Evolutionary conservation across 2,329 filamentous ascomycete species (phyloP).

Genomic region (Epichloe glyceriae): DNA sequence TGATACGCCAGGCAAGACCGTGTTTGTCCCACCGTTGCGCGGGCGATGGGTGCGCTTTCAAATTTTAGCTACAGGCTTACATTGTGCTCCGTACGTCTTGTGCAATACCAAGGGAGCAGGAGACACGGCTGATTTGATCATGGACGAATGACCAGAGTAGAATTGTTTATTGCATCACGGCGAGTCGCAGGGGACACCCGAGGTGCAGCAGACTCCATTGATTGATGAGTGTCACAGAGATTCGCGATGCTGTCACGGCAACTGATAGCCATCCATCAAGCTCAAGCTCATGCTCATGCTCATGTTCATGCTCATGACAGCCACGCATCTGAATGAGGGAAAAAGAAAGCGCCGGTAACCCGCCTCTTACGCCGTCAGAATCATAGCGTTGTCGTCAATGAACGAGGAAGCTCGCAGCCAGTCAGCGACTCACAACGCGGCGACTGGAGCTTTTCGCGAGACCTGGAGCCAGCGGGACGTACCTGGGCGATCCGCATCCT

Average conservation of each 20-base stretch:
- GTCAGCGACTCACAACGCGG: constrained; percentile 12
- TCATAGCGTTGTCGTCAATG: constrained; percentile 4
- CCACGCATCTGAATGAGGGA: not conserved
- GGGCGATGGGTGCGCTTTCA: constrained; percentile 1
- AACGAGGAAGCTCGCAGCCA: not conserved
- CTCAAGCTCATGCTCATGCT: too few relatives aligned
- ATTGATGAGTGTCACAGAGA: not conserved
- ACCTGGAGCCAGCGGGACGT: constrained; percentile 8
- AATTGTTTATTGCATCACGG: not conserved
- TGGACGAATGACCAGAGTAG: too few relatives aligned
- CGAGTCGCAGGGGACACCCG: not conserved
- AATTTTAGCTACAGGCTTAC: not conserved
- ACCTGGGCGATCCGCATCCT: constrained; percentile 9
- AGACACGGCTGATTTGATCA: not conserved
- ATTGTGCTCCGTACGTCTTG: not conserved
- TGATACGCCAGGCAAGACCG: constrained; percentile 3
- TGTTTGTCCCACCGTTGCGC: constrained; percentile 8
- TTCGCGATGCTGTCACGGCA: not conserved
- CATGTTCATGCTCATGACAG: too few relatives aligned
- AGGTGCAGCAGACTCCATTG: not conserved
- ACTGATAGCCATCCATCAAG: not conserved
- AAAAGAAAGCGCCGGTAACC: not conserved
- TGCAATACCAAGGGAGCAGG: constrained; percentile 2
- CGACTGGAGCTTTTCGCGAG: constrained; percentile 8
- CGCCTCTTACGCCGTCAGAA: not conserved